Evolutionary conservation across 1,284 basidiomycete genomes (phyloP), one percentile per base, ranked within the genome.

Genomic region (Rhodotorula sp.): DNA sequence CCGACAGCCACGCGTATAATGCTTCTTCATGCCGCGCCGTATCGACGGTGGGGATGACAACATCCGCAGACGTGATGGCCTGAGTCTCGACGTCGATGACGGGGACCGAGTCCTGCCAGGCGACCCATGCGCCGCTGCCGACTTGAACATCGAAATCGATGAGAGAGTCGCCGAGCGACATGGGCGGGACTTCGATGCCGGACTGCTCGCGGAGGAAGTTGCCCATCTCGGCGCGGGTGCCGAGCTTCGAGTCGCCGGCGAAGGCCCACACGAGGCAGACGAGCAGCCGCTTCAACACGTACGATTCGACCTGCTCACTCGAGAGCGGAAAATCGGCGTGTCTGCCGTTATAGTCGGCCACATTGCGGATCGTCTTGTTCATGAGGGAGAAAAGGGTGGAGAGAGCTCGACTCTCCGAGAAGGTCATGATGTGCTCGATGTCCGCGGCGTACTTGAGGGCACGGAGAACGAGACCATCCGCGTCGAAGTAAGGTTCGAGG

Each of bases 1-100:
- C 97, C 0, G 94, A 95, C 4, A 99, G 84, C 95, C 95, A 99
- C 0, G 94, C 96, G 81, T 99, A 99, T 2, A 99, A 83, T 42
- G 99, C 93, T 79, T 98, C 95, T 80, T 99, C 97, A 80, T 99
- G 96, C 48, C 97, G 92, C 49, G 99, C 90, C 5, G 96, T 99
- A 79, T 99, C 97, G 84, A 98, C 89, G 2, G 96, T 99, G 1
- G 97, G 96, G 46, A 99, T 93, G 74, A 99, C 96, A 4, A 97
- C 88, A 78, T 99, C 96, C 7, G 95, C 89, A 3, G 94, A 91
- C 4, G 93, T 95, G 71, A 99, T 93, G 3, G 92, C 88, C 78
- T 96, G 94, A 0, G 95, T 91, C 77, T 99, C 96, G 70, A 99
- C 95, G 79, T 99, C 96, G 77, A 99, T 91, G 54, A 89, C 88